Conservation (phyloP, 2,329 filamentous ascomycete genomes). For the Aureobasidium mangrovei region DNA sequence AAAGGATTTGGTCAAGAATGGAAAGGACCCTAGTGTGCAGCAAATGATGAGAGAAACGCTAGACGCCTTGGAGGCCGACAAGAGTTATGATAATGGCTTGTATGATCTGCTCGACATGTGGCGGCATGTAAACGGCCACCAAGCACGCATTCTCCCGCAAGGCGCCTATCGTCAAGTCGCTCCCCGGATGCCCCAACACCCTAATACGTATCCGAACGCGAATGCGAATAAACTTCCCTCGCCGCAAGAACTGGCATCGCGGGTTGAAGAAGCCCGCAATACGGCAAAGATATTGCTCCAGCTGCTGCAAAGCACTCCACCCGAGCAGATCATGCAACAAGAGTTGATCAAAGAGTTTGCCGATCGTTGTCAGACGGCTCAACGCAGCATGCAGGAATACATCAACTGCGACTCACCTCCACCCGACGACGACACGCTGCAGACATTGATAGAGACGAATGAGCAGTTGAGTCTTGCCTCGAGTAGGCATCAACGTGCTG, state of each 20-base stretch:
- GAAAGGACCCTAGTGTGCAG: conserved; percentile 65
- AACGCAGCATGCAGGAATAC: conserved; percentile 74
- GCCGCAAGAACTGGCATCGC: conserved; percentile 66
- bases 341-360: conserved; percentile 92
- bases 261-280: conserved; percentile 82
- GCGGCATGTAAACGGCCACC: conserved; percentile 66
- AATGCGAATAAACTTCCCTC: conserved; percentile 42
- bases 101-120: conserved; percentile 72
- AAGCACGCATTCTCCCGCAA: conserved; percentile 18
- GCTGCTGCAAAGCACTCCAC: conserved; percentile 76
- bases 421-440: conserved; percentile 89
- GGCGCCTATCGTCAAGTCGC: neutral
- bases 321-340: conserved; percentile 65
- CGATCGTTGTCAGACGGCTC: conserved; percentile 73
- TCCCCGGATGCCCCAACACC: neutral
- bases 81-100: conserved; percentile 65
- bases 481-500: conserved; percentile 74
- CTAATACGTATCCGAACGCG: conserved; percentile 28
- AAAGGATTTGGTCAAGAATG: conserved; percentile 64
- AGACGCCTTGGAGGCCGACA: conserved; percentile 64
- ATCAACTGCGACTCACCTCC: conserved; percentile 69
- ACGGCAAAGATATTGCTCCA: conserved; percentile 89
- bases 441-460: conserved; percentile 87
- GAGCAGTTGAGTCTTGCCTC: conserved; percentile 78
- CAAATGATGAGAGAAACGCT: conserved; percentile 84